These are phyloP conservation scores for Sporothrix pseudoabietina DNA, from an alignment of 2,329 filamentous ascomycete species.

Conservation along the genomic window DNA sequence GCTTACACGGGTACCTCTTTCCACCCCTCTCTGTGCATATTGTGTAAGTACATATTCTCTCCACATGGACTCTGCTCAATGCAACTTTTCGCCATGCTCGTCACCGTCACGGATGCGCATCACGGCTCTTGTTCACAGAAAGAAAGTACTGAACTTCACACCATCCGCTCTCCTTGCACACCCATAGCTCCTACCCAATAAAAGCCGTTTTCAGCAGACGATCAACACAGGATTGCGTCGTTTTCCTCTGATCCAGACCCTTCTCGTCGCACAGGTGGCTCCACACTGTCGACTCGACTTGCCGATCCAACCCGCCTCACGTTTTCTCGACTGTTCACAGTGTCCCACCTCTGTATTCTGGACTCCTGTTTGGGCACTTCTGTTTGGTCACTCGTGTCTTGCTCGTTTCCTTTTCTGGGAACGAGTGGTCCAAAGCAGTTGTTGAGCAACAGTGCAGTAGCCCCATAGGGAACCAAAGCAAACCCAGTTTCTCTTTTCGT, in stretches of 20 bases:
- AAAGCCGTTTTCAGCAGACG: not conserved
- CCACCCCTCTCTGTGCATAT: slow-evolving; percentile 2
- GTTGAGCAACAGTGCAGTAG: not conserved
- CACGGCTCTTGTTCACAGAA: not conserved
- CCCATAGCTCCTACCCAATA: not conserved
- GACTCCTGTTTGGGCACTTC: not conserved
- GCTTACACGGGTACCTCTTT: not conserved
- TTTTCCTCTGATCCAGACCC: not conserved
- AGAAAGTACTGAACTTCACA: not conserved
- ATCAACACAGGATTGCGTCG: slow-evolving; percentile 4
- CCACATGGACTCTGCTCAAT: not conserved
- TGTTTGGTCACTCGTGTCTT: not conserved
- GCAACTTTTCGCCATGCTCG: not conserved
- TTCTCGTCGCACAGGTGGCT: not conserved
- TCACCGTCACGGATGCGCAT: not conserved
- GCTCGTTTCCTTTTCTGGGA: slow-evolving; percentile 1
- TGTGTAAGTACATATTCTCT: slow-evolving; percentile 4
- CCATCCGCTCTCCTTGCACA: not conserved
- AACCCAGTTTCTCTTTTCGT: not conserved
- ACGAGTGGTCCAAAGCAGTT: not conserved
- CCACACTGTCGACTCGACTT: not conserved
- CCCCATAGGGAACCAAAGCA: not conserved
- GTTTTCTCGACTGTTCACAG: not conserved
- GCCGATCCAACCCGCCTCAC: not conserved
- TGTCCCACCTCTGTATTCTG: not conserved